Evolutionary conservation across 768 basidiomycete genomes (phyloP).

Genomic region (Hypholoma sublateritium): DNA sequence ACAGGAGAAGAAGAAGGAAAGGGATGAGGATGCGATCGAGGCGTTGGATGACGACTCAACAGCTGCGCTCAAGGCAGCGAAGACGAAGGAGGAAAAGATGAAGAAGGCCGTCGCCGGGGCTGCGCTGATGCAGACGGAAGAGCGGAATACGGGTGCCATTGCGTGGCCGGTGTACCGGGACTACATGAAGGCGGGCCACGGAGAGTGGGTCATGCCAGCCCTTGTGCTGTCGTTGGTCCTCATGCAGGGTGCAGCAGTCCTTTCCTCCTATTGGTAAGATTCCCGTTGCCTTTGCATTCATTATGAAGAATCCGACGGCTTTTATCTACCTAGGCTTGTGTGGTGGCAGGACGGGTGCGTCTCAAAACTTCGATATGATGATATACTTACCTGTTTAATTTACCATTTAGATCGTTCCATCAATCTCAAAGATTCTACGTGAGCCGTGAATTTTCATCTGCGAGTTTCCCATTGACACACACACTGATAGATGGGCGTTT

Average conservation of each 20-base stretch:
- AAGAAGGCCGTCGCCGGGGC: constrained; percentile 43
- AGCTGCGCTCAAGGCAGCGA: constrained; percentile 42
- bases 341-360: constrained; percentile 76
- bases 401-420: constrained; percentile 47
- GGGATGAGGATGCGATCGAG: constrained; percentile 41
- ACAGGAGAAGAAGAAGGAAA: constrained; percentile 44
- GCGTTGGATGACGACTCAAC: constrained; percentile 40
- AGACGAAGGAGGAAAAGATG: constrained; percentile 40
- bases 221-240: constrained; percentile 60
- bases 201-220: constrained; percentile 61
- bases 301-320: neutral
- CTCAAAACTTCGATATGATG: neutral
- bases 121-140: constrained; percentile 80
- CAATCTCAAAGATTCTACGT: constrained; percentile 71
- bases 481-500: constrained; percentile 71
- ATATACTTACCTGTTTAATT: constrained; percentile 9
- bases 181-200: constrained; percentile 73
- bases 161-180: constrained; percentile 50
- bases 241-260: constrained; percentile 67
- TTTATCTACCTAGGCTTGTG: constrained; percentile 53
- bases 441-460: constrained; percentile 21
- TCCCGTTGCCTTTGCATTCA: neutral
- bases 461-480: constrained; percentile 1
- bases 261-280: constrained; percentile 76
- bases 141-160: constrained; percentile 77